Base-by-base conservation (phyloP, 805 yeast species). In the Vanderwaltozyma yarrowii region DNA sequence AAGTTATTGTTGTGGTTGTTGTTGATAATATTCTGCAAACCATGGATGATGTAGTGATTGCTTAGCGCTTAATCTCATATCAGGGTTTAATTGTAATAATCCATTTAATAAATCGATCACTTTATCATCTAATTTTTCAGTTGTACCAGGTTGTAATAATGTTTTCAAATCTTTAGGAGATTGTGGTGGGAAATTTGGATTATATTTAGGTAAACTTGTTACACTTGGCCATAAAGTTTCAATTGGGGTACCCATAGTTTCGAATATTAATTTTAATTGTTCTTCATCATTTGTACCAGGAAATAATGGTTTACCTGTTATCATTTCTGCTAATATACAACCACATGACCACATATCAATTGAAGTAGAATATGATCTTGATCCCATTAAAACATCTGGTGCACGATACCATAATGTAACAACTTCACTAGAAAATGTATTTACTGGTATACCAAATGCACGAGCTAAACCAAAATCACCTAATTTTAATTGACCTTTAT, bases 341-440 rank as follows among this genome's bases (percentile, higher is more conserved):
- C 98, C 98, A 44, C 89, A 83, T 10, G 96, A 85, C 98, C 98
- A 92, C 82, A 92, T 87, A 60, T 92, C 98, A 37, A 92, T 96
- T 15, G 97, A 96, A 0, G 97, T 92, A 26, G 96, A 85, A 61
- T 92, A 92, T 54, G 92, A 96, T 49, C 94, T 84, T 3, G 96
- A 96, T 12, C 98, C 98, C 46, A 92, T 73, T 43, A 92, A 67
- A 40, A 92, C 85, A 63, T 92, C 98, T 3, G 98, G 98, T 0
- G 96, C 86, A 48, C 98, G 71, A 61, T 92, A 92, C 98, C 98
- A 92, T 49, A 92, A 67, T 0, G 98, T 92, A 35, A 92, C 98
- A 33, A 92, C 97, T 61, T 92, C 98, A 63, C 92, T 96, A 11
- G 98, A 89, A 56, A 89, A 92, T 2, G 96, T 94, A 54, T 96